Conservation (phyloP, 441 rosid genomes). For the Croton laevigatus region DNA sequence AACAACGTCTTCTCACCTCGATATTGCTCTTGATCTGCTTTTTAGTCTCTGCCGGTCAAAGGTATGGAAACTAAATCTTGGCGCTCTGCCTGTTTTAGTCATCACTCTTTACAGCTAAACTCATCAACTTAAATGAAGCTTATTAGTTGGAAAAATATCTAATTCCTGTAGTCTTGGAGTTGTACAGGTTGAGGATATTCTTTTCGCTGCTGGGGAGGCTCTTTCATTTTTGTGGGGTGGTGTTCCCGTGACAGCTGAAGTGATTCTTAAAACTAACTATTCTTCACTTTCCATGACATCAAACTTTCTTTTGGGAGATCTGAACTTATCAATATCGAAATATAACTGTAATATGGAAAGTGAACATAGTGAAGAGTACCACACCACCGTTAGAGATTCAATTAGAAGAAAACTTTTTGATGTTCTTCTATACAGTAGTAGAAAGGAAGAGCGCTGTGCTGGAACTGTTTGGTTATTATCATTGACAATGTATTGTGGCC, state of each 20-base stretch:
- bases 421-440: conserved; percentile 75
- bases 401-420: conserved; percentile 80
- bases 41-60: conserved; percentile 87
- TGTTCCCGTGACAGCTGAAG: conserved; percentile 84
- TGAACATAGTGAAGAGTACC: conserved; percentile 53
- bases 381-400: conserved; percentile 53
- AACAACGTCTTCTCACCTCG: conserved; percentile 61
- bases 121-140: background rate
- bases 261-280: conserved; percentile 87
- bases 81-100: conserved; percentile 4
- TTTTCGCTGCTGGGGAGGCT: conserved; percentile 99
- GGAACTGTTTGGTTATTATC: conserved; percentile 97
- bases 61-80: conserved; percentile 40
- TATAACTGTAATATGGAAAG: conserved; percentile 37
- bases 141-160: conserved; percentile 18
- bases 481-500: conserved; percentile 90
- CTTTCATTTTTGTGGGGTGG: conserved; percentile 94
- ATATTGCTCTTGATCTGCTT: conserved; percentile 70
- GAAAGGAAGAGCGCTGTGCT: conserved; percentile 98
- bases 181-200: conserved; percentile 88
- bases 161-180: conserved; percentile 21
- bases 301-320: conserved; percentile 82
- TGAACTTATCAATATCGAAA: conserved; percentile 50
- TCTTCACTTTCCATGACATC: conserved; percentile 86
- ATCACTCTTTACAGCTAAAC: background rate